Base-by-base conservation (phyloP, 768 basidiomycete species). In the Fomitopsis pulvina region DNA sequence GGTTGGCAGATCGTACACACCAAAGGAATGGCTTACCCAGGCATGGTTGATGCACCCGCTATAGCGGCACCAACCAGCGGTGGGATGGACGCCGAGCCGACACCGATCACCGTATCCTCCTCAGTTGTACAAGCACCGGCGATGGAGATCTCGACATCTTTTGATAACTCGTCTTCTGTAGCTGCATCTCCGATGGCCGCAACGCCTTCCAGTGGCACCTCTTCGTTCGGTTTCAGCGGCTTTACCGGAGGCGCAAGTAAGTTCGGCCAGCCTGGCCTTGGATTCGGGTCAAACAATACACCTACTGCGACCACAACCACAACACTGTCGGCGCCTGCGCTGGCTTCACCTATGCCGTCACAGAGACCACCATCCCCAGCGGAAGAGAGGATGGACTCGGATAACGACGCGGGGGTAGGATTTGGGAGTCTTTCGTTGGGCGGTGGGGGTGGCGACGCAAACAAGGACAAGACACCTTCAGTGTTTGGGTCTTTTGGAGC, bases 1-100 rank as follows among this genome's bases (percentile, higher is more conserved):
- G 88, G 73, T 3, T 92, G 88, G 87, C 71, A 81, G 61, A 60
- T 85, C 20, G 76, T 86, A 30, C 79, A 84, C 59, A 68, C 71
- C 7, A 75, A 74, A 37, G 73, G 71, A 1, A 63, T 56, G 16
- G 68, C 75, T 7, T 90, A 88, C 59, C 67, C 72, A 37, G 79
- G 79, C 25, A 79, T 88, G 74, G 60, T 73, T 5, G 58, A 14
- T 46, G 20, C 43, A 40, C 40, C 49, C 18, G 43, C 51, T 14
- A 16, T 29, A 3, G 28, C 48, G 14, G 8, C 48, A 18, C 20
- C 53, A 14, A 49, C 43, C 20, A 51, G 44, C 1, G 44, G 45
- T 1, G 46, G 41, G 12, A 42, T 45, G 20, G 12, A 44, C 18
- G 43, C 49, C 3, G 20, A 37, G n/a, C 28, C 46, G 14, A 41